Evolutionary conservation across 1,284 basidiomycete species (phyloP), one percentile per base, ranked within the genome.

Genomic region (Hemileia vastatrix): DNA sequence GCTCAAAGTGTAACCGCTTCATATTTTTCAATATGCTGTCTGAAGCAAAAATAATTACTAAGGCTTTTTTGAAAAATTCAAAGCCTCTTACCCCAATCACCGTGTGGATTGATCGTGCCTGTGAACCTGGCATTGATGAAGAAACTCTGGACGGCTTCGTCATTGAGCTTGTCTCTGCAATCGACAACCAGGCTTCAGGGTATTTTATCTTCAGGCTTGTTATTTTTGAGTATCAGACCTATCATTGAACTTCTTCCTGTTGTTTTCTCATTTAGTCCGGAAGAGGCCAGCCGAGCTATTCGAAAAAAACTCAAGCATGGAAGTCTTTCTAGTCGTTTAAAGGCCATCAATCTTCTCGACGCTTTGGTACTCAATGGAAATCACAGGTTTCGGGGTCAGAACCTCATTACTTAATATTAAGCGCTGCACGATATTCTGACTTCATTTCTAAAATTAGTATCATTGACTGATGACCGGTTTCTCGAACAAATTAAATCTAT

Each of bases 231-330:
- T 23, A 8, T 11, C 50, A 3, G 18, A 18, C 19, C 5, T 51
- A 6, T 6, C 49, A 21, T 4, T 3, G n/a, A 6, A 31, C 11
- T 23, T 9, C 50, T 52, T n/a, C 15, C 31, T 19, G n/a, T 19
- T 54, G 5, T 33, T 19, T 6, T 18, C 5, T 2, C 6, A 19
- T 3, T 43, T 36, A 57, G 56, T 49, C 23, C 47, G 9, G 56
- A 57, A 49, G 56, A 57, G 50, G 56, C 56, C 24, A 57, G 56
- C 50, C 56, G 56, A 31, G 56, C 56, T 19, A 49, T 57, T 24
- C 56, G 56, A 13, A 57, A 57, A 36, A 27, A 57, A 21, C 56
- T 57, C 21, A 57, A 57, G 50, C 56, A 57, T 57, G 56, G 56
- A 15, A 6, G 31, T 27, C 23, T 44, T 6, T 2, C 56, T 21